phyloP scores from a whole-genome alignment of 2,329 filamentous ascomycete species.

The Aspergillus fumigatiaffinis region DNA sequence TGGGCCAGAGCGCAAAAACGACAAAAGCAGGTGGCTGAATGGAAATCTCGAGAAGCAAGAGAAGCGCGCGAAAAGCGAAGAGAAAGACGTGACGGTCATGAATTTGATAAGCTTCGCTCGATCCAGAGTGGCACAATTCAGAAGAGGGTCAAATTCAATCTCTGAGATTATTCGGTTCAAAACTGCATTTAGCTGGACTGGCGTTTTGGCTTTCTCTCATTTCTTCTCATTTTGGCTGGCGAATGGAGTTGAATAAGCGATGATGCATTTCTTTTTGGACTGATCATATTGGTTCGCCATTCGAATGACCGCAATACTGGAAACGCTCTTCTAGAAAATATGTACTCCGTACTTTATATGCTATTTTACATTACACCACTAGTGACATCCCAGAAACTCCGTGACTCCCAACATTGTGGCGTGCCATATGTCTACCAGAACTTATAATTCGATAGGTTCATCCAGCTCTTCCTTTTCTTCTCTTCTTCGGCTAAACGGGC shows the following conservation, averaged over 20 bases:
- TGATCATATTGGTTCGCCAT: constrained; percentile 11
- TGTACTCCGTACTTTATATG: constrained; percentile 21
- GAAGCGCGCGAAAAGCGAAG: constrained; percentile 57
- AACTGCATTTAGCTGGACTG: background rate
- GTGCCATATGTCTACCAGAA: constrained; percentile 39
- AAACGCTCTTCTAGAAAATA: constrained; percentile 13
- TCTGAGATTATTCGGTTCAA: constrained; percentile 12
- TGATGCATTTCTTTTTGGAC: constrained; percentile 3
- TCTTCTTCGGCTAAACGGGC: constrained; percentile 37
- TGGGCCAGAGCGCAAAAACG: constrained; percentile 54
- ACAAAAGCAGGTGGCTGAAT: constrained; percentile 57
- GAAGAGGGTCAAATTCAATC: constrained; percentile 41
- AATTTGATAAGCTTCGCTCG: constrained; percentile 22
- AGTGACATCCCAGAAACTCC: constrained; percentile 27
- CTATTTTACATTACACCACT: constrained; percentile 21
- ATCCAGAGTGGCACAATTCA: constrained; percentile 29
- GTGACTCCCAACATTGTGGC: constrained; percentile 25
- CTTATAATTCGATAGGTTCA: constrained; percentile 43
- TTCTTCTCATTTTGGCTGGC: background rate
- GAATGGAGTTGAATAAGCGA: constrained; percentile 2
- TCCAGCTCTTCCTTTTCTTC: constrained; percentile 41
- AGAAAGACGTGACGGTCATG: constrained; percentile 44
- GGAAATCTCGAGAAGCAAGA: constrained; percentile 55
- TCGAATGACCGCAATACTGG: constrained; percentile 8
- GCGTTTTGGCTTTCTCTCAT: constrained; percentile 1